Conservation (phyloP, 768 basidiomycete species). For the Calocera viscosa region DNA sequence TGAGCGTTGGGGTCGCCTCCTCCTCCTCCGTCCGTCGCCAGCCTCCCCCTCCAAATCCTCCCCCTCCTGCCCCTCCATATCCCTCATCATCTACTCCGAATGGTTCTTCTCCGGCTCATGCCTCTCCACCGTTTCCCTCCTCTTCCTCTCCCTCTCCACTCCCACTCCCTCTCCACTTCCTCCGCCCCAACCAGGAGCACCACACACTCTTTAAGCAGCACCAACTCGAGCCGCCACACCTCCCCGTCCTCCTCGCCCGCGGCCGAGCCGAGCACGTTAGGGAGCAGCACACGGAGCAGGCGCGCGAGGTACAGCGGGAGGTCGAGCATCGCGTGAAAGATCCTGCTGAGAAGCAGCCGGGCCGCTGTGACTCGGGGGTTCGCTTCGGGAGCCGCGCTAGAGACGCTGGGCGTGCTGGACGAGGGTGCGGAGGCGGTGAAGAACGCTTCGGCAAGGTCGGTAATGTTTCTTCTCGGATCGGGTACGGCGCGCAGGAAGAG, state of each 20-base stretch:
- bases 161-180: slow-evolving; percentile 11
- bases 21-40: neutral
- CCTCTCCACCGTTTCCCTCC: slow-evolving; percentile 22
- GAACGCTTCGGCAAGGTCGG: slow-evolving; percentile 16
- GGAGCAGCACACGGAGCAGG: slow-evolving; percentile 18
- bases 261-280: neutral
- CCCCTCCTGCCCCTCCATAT: slow-evolving; percentile 18
- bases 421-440: slow-evolving; percentile 18
- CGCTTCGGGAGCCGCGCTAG: slow-evolving; percentile 14
- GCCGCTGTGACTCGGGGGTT: slow-evolving; percentile 13
- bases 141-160: slow-evolving; percentile 25
- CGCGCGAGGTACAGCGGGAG: slow-evolving; percentile 24
- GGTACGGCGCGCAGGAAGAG: slow-evolving; percentile 19
- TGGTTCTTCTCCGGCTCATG: slow-evolving; percentile 1
- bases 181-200: neutral
- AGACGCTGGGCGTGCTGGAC: neutral
- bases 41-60: slow-evolving; percentile 16
- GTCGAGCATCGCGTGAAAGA: slow-evolving; percentile 24
- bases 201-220: neutral
- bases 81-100: slow-evolving; percentile 17
- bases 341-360: slow-evolving; percentile 2
- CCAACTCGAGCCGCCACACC: neutral
- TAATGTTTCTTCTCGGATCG: slow-evolving; percentile 19
- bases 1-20: neutral
- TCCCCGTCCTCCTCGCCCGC: neutral